Evolutionary conservation across 2,329 filamentous ascomycete genomes (phyloP).

Genomic region (Zalaria sp.): DNA sequence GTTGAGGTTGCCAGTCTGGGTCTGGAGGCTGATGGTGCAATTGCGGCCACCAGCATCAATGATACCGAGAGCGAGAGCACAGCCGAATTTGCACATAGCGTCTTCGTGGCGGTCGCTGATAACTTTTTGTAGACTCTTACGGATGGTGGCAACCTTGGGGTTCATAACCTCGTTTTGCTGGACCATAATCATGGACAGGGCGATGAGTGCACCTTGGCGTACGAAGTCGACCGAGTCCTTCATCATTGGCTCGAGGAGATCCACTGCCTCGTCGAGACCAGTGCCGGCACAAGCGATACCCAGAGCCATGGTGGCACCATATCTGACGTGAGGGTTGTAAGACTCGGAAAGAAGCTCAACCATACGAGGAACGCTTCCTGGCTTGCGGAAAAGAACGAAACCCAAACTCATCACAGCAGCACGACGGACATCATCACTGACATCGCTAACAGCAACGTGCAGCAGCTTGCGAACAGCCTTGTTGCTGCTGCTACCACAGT

Average conservation of each 20-base stretch:
- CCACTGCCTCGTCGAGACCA: conserved; percentile 88
- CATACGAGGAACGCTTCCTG: conserved; percentile 93
- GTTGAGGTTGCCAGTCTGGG: conserved; percentile 94
- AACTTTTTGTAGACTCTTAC: conserved; percentile 89
- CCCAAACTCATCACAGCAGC: conserved; percentile 96
- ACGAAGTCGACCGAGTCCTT: conserved; percentile 99
- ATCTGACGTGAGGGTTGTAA: conserved; percentile 96
- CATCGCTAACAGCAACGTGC: conserved; percentile 92
- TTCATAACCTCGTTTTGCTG: conserved; percentile 99
- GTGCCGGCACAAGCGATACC: conserved; percentile 97
- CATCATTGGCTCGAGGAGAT: conserved; percentile 96
- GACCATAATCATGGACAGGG: conserved; percentile 96
- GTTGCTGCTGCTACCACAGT: conserved; percentile 95
- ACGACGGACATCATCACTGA: conserved; percentile 91
- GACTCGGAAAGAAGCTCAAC: conserved; percentile 95
- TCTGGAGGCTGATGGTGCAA: conserved; percentile 95
- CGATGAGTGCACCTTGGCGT: conserved; percentile 86
- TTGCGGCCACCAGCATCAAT: conserved; percentile 97
- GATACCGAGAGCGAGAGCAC: conserved; percentile 84
- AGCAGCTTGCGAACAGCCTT: conserved; percentile 94
- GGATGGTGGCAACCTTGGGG: conserved; percentile 79
- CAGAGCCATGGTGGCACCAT: conserved; percentile 94
- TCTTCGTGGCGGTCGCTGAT: conserved; percentile 92
- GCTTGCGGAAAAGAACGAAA: conserved; percentile 97
- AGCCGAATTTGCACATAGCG: conserved; percentile 98